Base-by-base conservation (phyloP, 2,329 filamentous ascomycete species). In the Trichophyton simii region DNA sequence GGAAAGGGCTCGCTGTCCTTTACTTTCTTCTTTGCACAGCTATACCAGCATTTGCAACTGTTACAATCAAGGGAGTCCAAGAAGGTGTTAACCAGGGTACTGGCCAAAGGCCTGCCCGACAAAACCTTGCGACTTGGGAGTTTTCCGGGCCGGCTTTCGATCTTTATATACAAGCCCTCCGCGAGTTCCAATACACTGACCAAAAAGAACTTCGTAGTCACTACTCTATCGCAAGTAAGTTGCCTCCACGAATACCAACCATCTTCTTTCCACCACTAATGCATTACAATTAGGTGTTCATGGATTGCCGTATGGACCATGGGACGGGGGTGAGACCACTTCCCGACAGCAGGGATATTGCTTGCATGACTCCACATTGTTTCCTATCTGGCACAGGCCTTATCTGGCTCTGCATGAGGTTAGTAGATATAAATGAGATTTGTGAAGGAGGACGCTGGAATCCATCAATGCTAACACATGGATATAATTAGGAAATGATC, bases 331-430 rank as follows among this genome's bases (percentile, higher is more conserved):
- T 0, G 65, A 71, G 57, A 76, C 18, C 18, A 34, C 79, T 1
- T 68, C 77, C 1, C 82, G 82, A 1, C 75, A 78, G 44, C 78
- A 80, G 15, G 89, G 89, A 58, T 95, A 91, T 71, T 95, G 90
- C 71, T 83, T 83, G 13, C 90, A 95, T 73, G 82, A 80, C 25
- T 88, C 87, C 1, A 83, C 86, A 46, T 76, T 94, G 15, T 94
- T 95, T 70, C 83, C 87, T 44, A 81, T 85, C 44, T 95, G 90
- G 90, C 90, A 95, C 77, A 83, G 90, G 58, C 87, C 89, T 0
- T 95, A 92, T 72, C 77, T 94, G 61, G 77, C 82, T 8, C 73
- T 87, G 8, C 84, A 76, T 65, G 79, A 87, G 74, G 81, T 82
- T 66, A 57, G 69, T 59, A 25, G 36, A 9, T 22, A 22, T 54